Evolutionary conservation across 2,329 filamentous ascomycete genomes (phyloP).

Genomic region (Xylaria sp.): DNA sequence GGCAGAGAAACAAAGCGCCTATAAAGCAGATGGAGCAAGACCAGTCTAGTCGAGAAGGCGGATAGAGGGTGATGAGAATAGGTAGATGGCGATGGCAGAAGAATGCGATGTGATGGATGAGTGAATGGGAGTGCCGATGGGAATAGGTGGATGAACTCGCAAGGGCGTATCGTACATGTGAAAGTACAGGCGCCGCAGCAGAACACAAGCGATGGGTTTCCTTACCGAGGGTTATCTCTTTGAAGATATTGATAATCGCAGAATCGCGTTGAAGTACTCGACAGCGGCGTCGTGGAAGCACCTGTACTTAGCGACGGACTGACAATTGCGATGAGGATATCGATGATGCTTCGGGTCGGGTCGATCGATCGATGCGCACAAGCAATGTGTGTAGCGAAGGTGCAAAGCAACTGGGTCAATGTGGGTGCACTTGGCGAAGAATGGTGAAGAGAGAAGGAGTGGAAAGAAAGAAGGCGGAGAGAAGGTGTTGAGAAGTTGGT

Average conservation of each 20-base stretch:
- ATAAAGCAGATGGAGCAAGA: constrained; percentile 3
- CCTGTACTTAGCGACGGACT: too few species aligned
- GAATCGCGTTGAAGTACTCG: too few species aligned
- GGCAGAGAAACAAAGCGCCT: constrained; percentile 2
- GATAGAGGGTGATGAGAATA: constrained; percentile 5
- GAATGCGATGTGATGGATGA: constrained; percentile 2
- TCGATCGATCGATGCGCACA: neutral
- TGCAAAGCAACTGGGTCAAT: neutral
- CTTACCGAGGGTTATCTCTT: too few species aligned
- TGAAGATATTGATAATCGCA: too few species aligned
- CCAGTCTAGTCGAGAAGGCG: neutral
- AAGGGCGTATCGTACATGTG: neutral
- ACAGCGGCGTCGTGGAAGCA: too few species aligned
- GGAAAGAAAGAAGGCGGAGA: too few species aligned
- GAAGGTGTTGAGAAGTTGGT: too few species aligned
- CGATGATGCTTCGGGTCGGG: neutral
- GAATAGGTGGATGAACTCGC: neutral
- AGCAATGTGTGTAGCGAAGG: neutral
- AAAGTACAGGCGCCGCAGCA: neutral
- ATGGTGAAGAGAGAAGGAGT: neutral
- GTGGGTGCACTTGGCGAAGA: neutral
- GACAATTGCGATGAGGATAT: too few species aligned
- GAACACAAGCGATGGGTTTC: neutral
- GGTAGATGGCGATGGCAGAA: neutral
- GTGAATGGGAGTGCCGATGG: neutral